Evolutionary conservation across 2,329 filamentous ascomycete species (phyloP), one percentile per base, ranked within the genome.

Genomic region (Didymella segeticola): DNA sequence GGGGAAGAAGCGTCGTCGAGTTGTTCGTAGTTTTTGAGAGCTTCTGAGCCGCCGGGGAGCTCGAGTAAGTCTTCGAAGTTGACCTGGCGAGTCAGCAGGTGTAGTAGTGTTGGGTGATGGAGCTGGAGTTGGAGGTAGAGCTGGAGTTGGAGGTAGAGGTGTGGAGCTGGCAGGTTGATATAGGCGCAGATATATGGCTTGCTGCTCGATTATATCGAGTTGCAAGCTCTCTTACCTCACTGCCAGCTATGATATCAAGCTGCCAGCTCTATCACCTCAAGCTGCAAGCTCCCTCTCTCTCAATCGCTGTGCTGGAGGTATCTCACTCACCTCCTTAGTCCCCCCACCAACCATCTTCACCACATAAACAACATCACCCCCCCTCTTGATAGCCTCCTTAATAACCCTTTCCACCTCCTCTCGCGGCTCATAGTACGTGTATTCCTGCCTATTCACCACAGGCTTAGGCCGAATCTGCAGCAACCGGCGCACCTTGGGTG

Each of bases 21-120:
- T n/a, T 63, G 50, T 25, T 75, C 70, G 61, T 77, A 81, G 14
- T 70, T 60, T 29, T 78, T 66, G 19, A 84, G 69, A 15, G 80
- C 79, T 55, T 74, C 71, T 39, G 71, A 63, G 15, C 82, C 82
- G 66, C 82, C 80, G 9, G 76, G 67, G 23, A 80, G 71, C 2
- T 69, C 57, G 11, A 81, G 59, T 3, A 84, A 70, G 26, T 78
- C 68, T 27, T 79, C 71, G 26, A 80, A 77, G 12, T 75, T 62
- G 10, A 83, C 68, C 82, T 84, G 19, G 8, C 14, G 19, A 6
- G 23, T n/a, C n/a, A n/a, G n/a, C n/a, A n/a, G n/a, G n/a, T n/a
- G n/a, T n/a, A n/a, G n/a, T n/a, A 36, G n/a, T 39, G 22, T 57
- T 37, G 57, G 34, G 23, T n/a, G 20, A 10, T 33, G 3, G 22